Evolutionary conservation across 352 stramenopile genomes (phyloP).

Genomic region (Pythium phragmiticola): DNA sequence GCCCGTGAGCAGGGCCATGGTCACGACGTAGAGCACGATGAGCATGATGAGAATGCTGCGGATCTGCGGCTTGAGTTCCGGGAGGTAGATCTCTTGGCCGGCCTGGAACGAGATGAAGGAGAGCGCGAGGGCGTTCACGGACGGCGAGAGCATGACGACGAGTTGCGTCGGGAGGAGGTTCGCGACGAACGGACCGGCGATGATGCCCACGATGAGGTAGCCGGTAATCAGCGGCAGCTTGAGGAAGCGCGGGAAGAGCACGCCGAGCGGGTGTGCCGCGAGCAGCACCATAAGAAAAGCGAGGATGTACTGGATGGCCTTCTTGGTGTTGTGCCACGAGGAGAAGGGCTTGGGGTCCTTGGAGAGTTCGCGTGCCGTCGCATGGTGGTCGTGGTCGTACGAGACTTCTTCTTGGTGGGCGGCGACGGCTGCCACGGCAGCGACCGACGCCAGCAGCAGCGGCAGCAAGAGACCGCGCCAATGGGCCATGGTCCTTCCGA

Average conservation of each 20-base stretch:
- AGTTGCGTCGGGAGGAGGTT: constrained; percentile 41
- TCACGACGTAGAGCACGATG: constrained; percentile 49
- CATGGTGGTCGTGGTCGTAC: constrained; percentile 1
- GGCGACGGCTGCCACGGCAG: background rate
- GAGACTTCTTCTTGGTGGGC: background rate
- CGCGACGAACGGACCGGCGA: constrained; percentile 55
- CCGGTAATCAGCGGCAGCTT: constrained; percentile 69
- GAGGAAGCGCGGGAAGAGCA: constrained; percentile 60
- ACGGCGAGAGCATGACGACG: constrained; percentile 46
- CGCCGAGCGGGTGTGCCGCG: constrained; percentile 53
- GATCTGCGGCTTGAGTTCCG: constrained; percentile 61
- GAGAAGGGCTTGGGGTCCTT: constrained; percentile 37
- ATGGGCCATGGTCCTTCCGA: background rate
- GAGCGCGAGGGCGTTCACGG: constrained; percentile 58
- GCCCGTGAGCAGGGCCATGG: constrained; percentile 54
- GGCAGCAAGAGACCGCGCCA: background rate
- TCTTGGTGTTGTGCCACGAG: constrained; percentile 33
- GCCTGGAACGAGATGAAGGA: constrained; percentile 82
- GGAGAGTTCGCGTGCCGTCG: constrained; percentile 2
- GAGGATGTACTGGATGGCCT: constrained; percentile 48
- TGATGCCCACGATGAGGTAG: constrained; percentile 64
- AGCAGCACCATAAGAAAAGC: constrained; percentile 63
- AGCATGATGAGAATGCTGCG: constrained; percentile 56
- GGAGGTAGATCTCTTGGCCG: constrained; percentile 72
- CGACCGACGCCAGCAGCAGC: background rate